phyloP scores from a whole-genome alignment of 257 asterid species.

The Cruciata laevipes region DNA sequence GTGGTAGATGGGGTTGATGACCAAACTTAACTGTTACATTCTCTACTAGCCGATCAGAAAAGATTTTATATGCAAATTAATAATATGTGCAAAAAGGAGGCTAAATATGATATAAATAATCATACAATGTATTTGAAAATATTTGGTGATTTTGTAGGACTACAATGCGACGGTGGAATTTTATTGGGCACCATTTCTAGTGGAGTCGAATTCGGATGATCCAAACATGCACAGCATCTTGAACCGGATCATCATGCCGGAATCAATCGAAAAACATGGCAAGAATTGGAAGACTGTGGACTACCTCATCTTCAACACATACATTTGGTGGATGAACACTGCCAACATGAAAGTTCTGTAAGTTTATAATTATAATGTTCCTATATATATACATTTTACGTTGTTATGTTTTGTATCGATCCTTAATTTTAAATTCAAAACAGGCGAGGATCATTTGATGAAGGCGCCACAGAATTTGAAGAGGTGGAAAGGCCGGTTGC shows the following conservation, averaged over 20 bases:
- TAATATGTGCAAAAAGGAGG: too few species aligned
- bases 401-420: too few species aligned
- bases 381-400: background rate
- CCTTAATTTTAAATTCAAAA: background rate
- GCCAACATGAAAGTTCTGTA: constrained; percentile 68
- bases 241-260: constrained; percentile 81
- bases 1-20: constrained; percentile 12
- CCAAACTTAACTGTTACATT: background rate
- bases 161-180: constrained; percentile 82
- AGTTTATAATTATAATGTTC: constrained; percentile 18
- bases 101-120: too few species aligned
- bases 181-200: constrained; percentile 92
- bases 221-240: constrained; percentile 71
- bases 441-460: constrained; percentile 72
- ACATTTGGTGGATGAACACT: constrained; percentile 98
- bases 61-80: too few species aligned
- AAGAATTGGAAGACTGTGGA: constrained; percentile 68
- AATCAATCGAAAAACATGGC: constrained; percentile 67
- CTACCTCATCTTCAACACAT: constrained; percentile 73
- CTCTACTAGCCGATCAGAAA: background rate
- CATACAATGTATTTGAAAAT: too few species aligned
- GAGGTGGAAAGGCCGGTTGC: constrained; percentile 59
- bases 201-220: constrained; percentile 80
- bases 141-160: constrained; percentile 36
- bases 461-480: constrained; percentile 57